phyloP scores from a whole-genome alignment of 495 filamentous ascomycete species.

The Polyplosphaeria fusca region DNA sequence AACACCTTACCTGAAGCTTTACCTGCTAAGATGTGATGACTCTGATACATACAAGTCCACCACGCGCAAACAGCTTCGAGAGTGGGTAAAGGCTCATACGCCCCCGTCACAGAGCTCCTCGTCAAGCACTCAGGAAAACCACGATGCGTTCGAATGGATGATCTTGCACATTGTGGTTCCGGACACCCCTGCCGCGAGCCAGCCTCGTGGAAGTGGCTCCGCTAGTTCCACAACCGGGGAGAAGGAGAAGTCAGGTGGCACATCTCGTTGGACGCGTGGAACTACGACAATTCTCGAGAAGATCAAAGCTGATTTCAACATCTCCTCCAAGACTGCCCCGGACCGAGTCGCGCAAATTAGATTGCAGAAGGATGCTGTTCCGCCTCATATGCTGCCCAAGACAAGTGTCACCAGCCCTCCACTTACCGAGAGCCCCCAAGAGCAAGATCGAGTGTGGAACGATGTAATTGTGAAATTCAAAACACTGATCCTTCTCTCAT shows the following conservation, averaged over 20 bases:
- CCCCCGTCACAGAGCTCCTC: constrained; percentile 46
- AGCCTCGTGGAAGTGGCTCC: constrained; percentile 51
- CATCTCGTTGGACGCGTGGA: constrained; percentile 68
- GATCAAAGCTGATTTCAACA: constrained; percentile 86
- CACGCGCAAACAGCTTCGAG: constrained; percentile 71
- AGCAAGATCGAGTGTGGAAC: constrained; percentile 69
- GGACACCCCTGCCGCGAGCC: constrained; percentile 70
- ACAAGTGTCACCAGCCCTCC: constrained; percentile 26
- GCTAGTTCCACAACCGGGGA: constrained; percentile 43
- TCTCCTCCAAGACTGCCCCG: constrained; percentile 67
- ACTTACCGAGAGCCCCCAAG: constrained; percentile 59
- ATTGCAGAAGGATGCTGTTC: constrained; percentile 52
- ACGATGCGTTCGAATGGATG: constrained; percentile 97
- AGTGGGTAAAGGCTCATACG: constrained; percentile 84
- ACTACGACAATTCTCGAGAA: constrained; percentile 85
- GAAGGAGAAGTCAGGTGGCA: constrained; percentile 46
- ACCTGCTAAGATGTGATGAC: constrained; percentile 86
- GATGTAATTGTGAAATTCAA: constrained; percentile 87
- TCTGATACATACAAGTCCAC: constrained; percentile 85
- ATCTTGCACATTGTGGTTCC: constrained; percentile 86
- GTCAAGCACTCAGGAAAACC: constrained; percentile 64
- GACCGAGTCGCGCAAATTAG: constrained; percentile 87
- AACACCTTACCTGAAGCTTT: constrained; percentile 91
- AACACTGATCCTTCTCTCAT: constrained; percentile 78
- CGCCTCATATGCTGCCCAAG: constrained; percentile 39